phyloP scores from a whole-genome alignment of 2,329 filamentous ascomycete genomes.

The Colletotrichum orbiculare region DNA sequence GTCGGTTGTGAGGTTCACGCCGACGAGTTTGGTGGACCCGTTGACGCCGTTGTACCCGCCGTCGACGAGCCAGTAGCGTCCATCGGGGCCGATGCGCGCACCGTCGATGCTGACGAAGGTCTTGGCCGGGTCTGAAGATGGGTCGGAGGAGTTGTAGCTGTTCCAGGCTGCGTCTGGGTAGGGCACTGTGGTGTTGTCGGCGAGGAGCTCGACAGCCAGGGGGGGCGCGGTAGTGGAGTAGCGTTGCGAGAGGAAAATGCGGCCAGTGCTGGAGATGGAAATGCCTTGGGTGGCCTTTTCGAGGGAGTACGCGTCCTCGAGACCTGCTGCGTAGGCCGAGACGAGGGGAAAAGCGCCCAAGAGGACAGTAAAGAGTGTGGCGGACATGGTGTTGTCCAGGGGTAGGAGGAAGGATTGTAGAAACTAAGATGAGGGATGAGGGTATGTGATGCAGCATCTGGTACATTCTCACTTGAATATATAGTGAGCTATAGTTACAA shows the following conservation, averaged over 20 bases:
- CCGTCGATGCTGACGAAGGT: constrained; percentile 18
- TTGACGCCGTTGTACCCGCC: constrained; percentile 5
- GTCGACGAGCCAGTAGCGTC: constrained; percentile 22
- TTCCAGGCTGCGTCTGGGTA: constrained; percentile 13
- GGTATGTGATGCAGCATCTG: neutral
- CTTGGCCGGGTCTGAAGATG: constrained; percentile 10
- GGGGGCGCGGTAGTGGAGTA: constrained; percentile 14
- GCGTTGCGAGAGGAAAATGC: constrained; percentile 14
- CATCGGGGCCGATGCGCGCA: constrained; percentile 9
- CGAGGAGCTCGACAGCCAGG: constrained; percentile 9
- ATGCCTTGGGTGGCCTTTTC: constrained; percentile 19
- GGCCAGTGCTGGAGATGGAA: constrained; percentile 13
- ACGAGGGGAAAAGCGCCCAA: neutral
- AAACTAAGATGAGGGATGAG: neutral
- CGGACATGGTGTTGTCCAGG: neutral
- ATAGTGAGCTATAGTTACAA: neutral
- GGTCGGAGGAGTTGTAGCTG: constrained; percentile 11
- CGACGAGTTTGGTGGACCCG: constrained; percentile 14
- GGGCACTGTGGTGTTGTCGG: constrained; percentile 3
- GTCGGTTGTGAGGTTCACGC: constrained; percentile 13
- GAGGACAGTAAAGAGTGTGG: neutral
- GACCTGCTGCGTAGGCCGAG: neutral
- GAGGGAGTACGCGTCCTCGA: constrained; percentile 1
- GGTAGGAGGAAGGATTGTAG: neutral
- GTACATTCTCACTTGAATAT: neutral